Evolutionary conservation across 2,329 filamentous ascomycete species (phyloP).

Genomic region (Chaetomium sp.): DNA sequence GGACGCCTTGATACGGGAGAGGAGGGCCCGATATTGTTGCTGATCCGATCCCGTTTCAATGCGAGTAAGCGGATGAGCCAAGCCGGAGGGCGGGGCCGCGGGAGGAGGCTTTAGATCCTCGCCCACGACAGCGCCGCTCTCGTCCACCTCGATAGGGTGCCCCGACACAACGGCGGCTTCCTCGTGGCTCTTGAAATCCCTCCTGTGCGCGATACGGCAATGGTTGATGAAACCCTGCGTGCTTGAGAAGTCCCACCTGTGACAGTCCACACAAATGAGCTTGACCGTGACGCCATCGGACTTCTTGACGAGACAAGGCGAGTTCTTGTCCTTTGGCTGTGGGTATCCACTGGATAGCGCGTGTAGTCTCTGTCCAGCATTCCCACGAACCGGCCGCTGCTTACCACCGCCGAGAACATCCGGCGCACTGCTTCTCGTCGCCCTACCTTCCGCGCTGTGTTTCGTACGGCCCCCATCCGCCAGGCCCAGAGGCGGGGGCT

Average conservation of each 20-base stretch:
- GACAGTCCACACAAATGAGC: slow-evolving; percentile 81
- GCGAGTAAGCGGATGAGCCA: slow-evolving; percentile 57
- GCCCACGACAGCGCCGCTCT: slow-evolving; percentile 42
- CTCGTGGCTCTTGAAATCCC: slow-evolving; percentile 93
- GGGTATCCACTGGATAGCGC: slow-evolving; percentile 64
- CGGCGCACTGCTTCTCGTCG: slow-evolving; percentile 68
- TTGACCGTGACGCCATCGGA: slow-evolving; percentile 83
- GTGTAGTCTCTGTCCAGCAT: slow-evolving; percentile 57
- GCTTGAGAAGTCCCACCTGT: slow-evolving; percentile 87
- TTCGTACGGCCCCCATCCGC: slow-evolving; percentile 38
- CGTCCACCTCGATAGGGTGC: slow-evolving; percentile 67
- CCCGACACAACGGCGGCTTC: slow-evolving; percentile 86
- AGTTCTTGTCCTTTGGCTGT: slow-evolving; percentile 70
- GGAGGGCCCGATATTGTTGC: slow-evolving; percentile 45
- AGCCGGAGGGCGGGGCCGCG: slow-evolving; percentile 34
- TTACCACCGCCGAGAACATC: slow-evolving; percentile 46
- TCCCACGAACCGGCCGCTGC: slow-evolving; percentile 43
- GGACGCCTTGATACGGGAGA: slow-evolving; percentile 48
- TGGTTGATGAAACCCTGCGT: slow-evolving; percentile 99
- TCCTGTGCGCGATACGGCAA: slow-evolving; percentile 89
- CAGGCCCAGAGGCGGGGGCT: slow-evolving; percentile 40
- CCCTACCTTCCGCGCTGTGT: slow-evolving; percentile 60
- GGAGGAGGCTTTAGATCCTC: slow-evolving; percentile 32
- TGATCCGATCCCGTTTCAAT: slow-evolving; percentile 48
- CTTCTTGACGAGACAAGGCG: slow-evolving; percentile 78